Evolutionary conservation across 306 rosid genomes (phyloP).

Genomic region (Cucurbita maxima): DNA sequence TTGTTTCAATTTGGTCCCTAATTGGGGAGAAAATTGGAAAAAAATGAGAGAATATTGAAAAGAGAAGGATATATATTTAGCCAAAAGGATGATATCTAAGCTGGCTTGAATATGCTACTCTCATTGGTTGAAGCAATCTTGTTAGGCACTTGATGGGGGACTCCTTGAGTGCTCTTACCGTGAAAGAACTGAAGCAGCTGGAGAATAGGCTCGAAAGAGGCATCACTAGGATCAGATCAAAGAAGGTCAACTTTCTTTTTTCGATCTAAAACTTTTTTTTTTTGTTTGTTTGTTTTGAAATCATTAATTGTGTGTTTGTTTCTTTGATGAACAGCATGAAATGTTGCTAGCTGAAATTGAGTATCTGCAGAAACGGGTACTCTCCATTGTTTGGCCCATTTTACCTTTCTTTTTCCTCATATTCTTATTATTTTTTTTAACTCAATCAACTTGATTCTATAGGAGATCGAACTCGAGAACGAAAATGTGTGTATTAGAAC

Average conservation of each 20-base stretch:
- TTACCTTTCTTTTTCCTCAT: not conserved
- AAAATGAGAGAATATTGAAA: not conserved
- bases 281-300: not conserved
- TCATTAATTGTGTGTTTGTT: not conserved
- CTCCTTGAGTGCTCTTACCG: conserved; percentile 53
- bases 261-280: not conserved
- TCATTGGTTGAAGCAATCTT: not conserved
- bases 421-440: too few relatives aligned
- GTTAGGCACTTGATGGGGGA: conserved; percentile 87
- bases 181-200: conserved; percentile 76
- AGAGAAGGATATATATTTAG: not conserved
- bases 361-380: conserved; percentile 62
- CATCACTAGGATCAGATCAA: conserved; percentile 67
- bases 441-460: not conserved
- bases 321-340: conserved; percentile 39
- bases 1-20: not conserved
- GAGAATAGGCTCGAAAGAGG: conserved; percentile 85
- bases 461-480: conserved; percentile 81
- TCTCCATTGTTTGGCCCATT: not conserved
- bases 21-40: not conserved
- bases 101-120: not conserved
- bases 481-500: conserved; percentile 71
- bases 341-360: conserved; percentile 76
- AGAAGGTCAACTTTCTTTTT: conserved; percentile 35
- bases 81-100: not conserved